A percentile compares a stretch with the other conserved stretches of the same genome.
Evolutionary conservation across 1,139 yeast genomes (phyloP).

Genomic region (Taphrina populina): DNA sequence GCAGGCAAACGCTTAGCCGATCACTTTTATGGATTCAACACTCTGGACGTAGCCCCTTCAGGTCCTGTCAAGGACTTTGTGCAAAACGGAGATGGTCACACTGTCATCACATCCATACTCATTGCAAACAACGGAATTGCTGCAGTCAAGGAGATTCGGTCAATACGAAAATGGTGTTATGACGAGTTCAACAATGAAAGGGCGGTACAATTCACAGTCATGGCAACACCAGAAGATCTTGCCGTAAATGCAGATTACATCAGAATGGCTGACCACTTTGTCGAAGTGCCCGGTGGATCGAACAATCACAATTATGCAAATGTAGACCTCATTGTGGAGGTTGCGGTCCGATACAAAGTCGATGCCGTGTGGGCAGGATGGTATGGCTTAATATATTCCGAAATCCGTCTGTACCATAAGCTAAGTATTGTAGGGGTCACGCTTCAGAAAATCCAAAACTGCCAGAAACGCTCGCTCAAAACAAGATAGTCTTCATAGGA

Average conservation of each 20-base stretch:
- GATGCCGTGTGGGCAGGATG: slow-evolving; percentile 99
- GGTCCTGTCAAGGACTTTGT: slow-evolving; percentile 82
- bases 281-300: slow-evolving; percentile 98
- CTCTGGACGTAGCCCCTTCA: slow-evolving; percentile 70
- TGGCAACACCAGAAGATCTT: slow-evolving; percentile 99
- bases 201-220: slow-evolving; percentile 89
- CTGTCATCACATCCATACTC: slow-evolving; percentile 79
- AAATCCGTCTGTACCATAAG: background rate
- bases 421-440: slow-evolving; percentile 71
- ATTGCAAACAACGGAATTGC: slow-evolving; percentile 99
- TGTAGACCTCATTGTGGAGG: slow-evolving; percentile 92
- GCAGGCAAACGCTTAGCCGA: slow-evolving; percentile 17
- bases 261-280: slow-evolving; percentile 98
- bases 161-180: slow-evolving; percentile 97
- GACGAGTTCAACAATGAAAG: slow-evolving; percentile 95
- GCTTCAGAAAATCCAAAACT: slow-evolving; percentile 95
- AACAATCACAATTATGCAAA: slow-evolving; percentile 97
- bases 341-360: slow-evolving; percentile 93
- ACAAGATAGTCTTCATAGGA: slow-evolving; percentile 87
- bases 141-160: slow-evolving; percentile 96
- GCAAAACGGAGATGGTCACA: slow-evolving; percentile 83
- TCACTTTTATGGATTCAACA: slow-evolving; percentile 74
- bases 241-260: slow-evolving; percentile 96
- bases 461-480: slow-evolving; percentile 89
- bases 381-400: slow-evolving; percentile 9